Conservation (phyloP, 805 yeast species). For the Blastobotrys terrestris region DNA sequence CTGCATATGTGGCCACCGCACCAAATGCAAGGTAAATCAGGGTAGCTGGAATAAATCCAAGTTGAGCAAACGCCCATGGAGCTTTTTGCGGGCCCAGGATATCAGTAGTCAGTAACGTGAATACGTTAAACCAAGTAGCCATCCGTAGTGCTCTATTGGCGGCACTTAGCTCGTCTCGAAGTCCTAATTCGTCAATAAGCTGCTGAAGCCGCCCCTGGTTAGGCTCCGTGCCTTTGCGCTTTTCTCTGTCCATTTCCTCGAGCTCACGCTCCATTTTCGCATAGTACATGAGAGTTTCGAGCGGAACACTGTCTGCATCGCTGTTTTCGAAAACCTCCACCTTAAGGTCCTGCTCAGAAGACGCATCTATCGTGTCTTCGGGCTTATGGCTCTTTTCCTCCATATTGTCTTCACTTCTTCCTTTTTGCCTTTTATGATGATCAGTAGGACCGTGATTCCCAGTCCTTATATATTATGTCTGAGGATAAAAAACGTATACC, state of each 20-base stretch:
- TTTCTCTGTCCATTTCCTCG: constrained; percentile 10
- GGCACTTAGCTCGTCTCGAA: constrained; percentile 1
- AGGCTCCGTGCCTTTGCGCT: constrained; percentile 10
- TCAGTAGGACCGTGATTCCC: no score
- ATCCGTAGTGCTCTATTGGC: constrained; percentile 20
- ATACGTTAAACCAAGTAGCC: constrained; percentile 29
- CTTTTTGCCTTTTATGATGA: no score
- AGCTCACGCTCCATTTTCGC: constrained; percentile 17
- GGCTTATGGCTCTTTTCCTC: no score
- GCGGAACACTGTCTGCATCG: constrained; percentile 11
- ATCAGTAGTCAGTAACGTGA: constrained; percentile 44
- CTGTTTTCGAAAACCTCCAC: background rate
- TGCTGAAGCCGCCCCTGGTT: constrained; percentile 11
- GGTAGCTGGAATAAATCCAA: constrained; percentile 43
- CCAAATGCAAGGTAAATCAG: constrained; percentile 39
- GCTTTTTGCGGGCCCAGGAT: constrained; percentile 42
- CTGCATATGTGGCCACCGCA: constrained; percentile 38
- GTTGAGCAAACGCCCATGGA: constrained; percentile 39
- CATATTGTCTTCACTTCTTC: no score
- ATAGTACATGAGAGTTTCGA: constrained; percentile 19
- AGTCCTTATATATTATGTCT: background rate
- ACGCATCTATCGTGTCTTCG: background rate
- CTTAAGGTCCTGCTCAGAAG: background rate
- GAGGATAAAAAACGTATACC: background rate
- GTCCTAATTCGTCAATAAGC: background rate